Evolutionary conservation across 2,329 filamentous ascomycete species (phyloP).

Genomic region (Gnomoniopsis smithogilvyi): DNA sequence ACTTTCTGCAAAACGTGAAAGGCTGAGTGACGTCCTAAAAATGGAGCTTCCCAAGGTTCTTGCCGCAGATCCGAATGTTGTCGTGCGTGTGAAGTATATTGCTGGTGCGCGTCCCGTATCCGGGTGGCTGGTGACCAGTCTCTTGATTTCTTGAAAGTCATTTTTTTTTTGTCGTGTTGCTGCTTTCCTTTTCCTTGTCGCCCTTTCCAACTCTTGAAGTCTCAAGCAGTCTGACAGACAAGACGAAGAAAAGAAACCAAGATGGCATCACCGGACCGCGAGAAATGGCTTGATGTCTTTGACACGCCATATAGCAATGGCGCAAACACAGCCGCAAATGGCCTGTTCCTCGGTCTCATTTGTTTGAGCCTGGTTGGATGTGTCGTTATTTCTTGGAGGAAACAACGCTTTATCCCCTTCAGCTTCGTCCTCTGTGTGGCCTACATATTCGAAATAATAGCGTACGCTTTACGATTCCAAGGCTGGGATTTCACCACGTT

Average conservation of each 20-base stretch:
- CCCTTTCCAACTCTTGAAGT: neutral
- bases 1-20: neutral
- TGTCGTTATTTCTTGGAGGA: constrained; percentile 8
- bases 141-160: neutral
- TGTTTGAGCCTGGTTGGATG: constrained; percentile 7
- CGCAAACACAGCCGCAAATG: constrained; percentile 1
- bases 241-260: neutral
- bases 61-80: constrained; percentile 14
- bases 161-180: neutral
- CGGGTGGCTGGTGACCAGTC: constrained; percentile 1
- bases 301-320: constrained; percentile 16
- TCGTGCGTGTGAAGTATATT: neutral
- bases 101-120: neutral
- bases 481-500: constrained; percentile 9
- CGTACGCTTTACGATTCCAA: constrained; percentile 11
- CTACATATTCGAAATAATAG: constrained; percentile 8
- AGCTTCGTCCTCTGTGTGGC: constrained; percentile 12
- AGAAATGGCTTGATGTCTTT: constrained; percentile 11
- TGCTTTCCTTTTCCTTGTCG: neutral
- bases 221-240: neutral
- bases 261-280: neutral
- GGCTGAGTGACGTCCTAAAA: constrained; percentile 6
- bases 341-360: constrained; percentile 11
- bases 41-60: constrained; percentile 14
- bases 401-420: constrained; percentile 10